phyloP scores from a whole-genome alignment of 2,329 filamentous ascomycete genomes.

The Knoxdaviesia proteae region DNA sequence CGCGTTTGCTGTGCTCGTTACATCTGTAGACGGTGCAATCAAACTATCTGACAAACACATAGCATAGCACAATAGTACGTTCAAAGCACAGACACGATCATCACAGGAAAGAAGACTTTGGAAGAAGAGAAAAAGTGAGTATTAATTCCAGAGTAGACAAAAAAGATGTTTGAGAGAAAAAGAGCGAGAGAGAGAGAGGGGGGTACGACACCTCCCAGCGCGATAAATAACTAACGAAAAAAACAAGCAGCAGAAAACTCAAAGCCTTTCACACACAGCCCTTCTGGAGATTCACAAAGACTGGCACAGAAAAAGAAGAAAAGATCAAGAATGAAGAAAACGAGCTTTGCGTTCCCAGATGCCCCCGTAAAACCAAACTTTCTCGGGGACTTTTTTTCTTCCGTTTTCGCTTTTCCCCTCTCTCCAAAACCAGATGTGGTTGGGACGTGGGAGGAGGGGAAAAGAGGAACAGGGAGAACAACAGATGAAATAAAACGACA shows the following conservation, averaged over 20 bases:
- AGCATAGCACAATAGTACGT: neutral
- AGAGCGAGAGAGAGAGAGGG: slow-evolving; percentile 1
- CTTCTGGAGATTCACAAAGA: neutral
- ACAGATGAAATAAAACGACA: neutral
- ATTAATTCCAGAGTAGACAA: slow-evolving; percentile 5
- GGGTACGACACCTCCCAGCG: neutral
- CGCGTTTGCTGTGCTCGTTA: neutral
- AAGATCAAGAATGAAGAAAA: neutral
- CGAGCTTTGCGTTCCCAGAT: neutral
- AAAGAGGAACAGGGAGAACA: neutral
- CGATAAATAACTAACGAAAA: slow-evolving; percentile 2
- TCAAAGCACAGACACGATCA: neutral
- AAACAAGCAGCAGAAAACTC: slow-evolving; percentile 2
- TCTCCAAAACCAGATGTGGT: slow-evolving; percentile 1
- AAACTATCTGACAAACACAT: neutral
- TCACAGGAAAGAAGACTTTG: neutral
- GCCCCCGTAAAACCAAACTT: neutral
- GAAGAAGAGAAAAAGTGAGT: slow-evolving; percentile 5
- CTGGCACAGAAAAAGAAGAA: slow-evolving; percentile 1
- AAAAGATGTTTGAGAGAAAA: slow-evolving; percentile 2
- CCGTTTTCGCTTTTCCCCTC: neutral
- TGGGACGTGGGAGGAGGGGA: slow-evolving; percentile 7
- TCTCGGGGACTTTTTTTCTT: neutral
- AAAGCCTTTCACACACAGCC: slow-evolving; percentile 5
- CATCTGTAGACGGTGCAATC: neutral